Evolutionary conservation across 768 basidiomycete genomes (phyloP).

Genomic region (Sporobolomyces phaffii): DNA sequence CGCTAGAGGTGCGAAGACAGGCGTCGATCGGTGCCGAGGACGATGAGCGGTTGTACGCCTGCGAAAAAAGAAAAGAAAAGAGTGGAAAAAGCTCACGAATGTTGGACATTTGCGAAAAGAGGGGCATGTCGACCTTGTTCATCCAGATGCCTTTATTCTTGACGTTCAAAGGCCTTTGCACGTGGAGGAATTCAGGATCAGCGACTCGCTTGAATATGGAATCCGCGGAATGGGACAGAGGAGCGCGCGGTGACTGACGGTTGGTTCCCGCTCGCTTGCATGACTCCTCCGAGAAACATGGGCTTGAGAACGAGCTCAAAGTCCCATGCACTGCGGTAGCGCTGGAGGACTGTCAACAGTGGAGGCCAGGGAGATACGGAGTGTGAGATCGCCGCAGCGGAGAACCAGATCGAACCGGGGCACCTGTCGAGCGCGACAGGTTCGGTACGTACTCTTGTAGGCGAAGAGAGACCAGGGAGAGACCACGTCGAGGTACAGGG

Average conservation of each 20-base stretch:
- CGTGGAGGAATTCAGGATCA: too few species aligned
- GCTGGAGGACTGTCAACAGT: slow-evolving; percentile 18
- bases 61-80: neutral
- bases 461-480: slow-evolving; percentile 18
- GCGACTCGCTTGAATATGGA: neutral
- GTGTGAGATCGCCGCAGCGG: neutral
- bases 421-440: too few species aligned
- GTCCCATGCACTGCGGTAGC: slow-evolving; percentile 21
- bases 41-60: too few species aligned
- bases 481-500: slow-evolving; percentile 18
- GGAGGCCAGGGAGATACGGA: neutral
- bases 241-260: slow-evolving; percentile 10
- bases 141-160: slow-evolving; percentile 31
- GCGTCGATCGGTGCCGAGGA: too few species aligned
- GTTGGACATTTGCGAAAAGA: slow-evolving; percentile 3
- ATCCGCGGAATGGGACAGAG: neutral
- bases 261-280: slow-evolving; percentile 20
- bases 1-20: neutral
- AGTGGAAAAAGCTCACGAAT: neutral
- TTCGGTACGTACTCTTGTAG: neutral
- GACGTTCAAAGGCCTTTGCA: slow-evolving; percentile 13
- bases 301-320: slow-evolving; percentile 25
- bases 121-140: slow-evolving; percentile 12
- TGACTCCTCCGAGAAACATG: slow-evolving; percentile 31
- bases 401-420: neutral